phyloP scores from a whole-genome alignment of 805 yeast genomes.

The Ogataea parapolymorpha region DNA sequence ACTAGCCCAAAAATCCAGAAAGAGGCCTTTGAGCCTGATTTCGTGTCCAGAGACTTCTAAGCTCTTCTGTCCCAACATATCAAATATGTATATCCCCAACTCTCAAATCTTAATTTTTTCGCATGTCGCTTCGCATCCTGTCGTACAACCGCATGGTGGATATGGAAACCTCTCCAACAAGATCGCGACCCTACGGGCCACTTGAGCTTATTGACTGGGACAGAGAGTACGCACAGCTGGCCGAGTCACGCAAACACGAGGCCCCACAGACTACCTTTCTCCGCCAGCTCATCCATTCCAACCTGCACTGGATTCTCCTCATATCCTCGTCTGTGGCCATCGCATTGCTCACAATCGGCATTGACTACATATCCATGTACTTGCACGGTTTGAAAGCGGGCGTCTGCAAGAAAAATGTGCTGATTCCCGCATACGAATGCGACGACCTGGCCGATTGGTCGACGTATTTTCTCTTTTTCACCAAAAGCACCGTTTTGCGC shows the following conservation, averaged over 20 bases:
- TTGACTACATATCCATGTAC: constrained; percentile 49
- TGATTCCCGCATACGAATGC: constrained; percentile 33
- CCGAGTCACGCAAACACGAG: constrained; percentile 13
- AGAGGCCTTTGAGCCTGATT: neutral
- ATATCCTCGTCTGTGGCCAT: constrained; percentile 42
- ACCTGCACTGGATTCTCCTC: constrained; percentile 48
- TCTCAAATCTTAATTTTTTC: neutral
- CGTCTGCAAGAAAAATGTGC: constrained; percentile 37
- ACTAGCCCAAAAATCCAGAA: too few species aligned
- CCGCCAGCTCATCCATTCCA: constrained; percentile 16
- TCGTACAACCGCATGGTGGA: neutral
- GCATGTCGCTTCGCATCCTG: constrained; percentile 2
- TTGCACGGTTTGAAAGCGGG: constrained; percentile 54
- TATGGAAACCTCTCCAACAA: neutral
- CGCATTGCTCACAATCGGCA: constrained; percentile 46
- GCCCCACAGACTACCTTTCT: neutral
- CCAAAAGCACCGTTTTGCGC: constrained; percentile 23
- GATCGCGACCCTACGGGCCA: constrained; percentile 33
- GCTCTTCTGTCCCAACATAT: too few species aligned
- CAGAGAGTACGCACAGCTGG: constrained; percentile 35
- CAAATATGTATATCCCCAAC: neutral
- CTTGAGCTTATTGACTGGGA: constrained; percentile 52
- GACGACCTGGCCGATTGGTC: constrained; percentile 33
- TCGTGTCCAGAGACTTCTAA: neutral
- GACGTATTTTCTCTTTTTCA: constrained; percentile 30